Evolutionary conservation across 257 asterid species (phyloP).

Genomic region (Buddleja alternifolia): DNA sequence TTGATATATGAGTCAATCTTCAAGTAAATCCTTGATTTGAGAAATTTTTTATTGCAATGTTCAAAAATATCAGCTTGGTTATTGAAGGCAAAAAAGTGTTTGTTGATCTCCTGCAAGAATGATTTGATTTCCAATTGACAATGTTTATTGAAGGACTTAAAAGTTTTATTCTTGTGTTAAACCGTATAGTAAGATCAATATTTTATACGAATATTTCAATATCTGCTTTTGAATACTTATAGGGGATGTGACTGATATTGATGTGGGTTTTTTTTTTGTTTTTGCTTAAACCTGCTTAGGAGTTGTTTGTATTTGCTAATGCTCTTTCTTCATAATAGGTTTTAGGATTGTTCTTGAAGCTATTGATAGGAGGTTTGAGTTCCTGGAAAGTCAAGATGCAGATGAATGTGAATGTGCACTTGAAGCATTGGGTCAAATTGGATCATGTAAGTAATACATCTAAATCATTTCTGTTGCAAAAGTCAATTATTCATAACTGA

Average conservation of each 20-base stretch:
- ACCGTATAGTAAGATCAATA: not conserved
- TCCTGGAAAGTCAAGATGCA: conserved; percentile 59
- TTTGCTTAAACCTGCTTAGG: not conserved
- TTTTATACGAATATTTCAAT: not conserved
- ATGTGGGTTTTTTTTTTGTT: conserved; percentile 1
- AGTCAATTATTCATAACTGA: conserved; percentile 25
- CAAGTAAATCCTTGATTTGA: not conserved
- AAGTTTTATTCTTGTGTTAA: conserved; percentile 1
- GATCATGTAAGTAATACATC: conserved; percentile 68
- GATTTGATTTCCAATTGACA: not conserved
- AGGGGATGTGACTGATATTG: conserved; percentile 12
- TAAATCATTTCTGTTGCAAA: conserved; percentile 22
- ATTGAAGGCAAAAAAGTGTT: conserved; percentile 6
- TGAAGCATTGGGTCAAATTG: conserved; percentile 94
- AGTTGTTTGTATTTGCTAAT: conserved; percentile 26
- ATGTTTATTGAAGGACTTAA: conserved; percentile 3
- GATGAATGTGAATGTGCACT: conserved; percentile 96
- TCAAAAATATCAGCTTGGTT: not conserved
- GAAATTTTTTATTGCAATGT: not conserved
- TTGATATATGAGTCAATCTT: not conserved
- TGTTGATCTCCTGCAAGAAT: conserved; percentile 14
- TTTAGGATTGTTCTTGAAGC: conserved; percentile 59
- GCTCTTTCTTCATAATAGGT: conserved; percentile 51
- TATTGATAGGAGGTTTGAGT: conserved; percentile 68
- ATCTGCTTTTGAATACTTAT: not conserved